A percentile compares a stretch with the other conserved stretches of the same genome.
Conservation (phyloP, 2,329 filamentous ascomycete species). For the Colletotrichum zoysiae region DNA sequence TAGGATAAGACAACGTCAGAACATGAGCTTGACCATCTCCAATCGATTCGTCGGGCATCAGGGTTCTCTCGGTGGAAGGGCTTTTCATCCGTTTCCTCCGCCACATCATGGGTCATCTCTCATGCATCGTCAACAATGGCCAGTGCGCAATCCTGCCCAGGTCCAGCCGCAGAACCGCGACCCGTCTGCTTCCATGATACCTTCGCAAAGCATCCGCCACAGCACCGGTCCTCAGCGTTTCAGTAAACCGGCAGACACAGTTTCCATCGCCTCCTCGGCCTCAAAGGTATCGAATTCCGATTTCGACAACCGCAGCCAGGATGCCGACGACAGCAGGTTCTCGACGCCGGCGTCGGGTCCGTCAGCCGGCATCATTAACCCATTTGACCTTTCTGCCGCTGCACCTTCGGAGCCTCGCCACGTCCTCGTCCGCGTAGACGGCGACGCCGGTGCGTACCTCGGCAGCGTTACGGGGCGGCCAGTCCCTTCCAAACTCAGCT, state of each 20-base stretch:
- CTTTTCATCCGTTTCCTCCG: constrained; percentile 32
- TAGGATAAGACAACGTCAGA: constrained; percentile 10
- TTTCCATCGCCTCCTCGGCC: constrained; percentile 1
- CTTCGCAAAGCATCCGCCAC: constrained; percentile 19
- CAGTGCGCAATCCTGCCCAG: constrained; percentile 28
- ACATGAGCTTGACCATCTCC: constrained; percentile 40
- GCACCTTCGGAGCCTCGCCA: constrained; percentile 31
- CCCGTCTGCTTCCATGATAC: constrained; percentile 17
- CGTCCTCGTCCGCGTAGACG: constrained; percentile 37
- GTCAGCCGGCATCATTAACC: constrained; percentile 24
- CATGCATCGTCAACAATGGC: constrained; percentile 40
- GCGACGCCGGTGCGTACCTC: constrained; percentile 29
- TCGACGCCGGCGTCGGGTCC: constrained; percentile 15
- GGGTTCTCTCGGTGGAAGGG: constrained; percentile 33
- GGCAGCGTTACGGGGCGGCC: constrained; percentile 19
- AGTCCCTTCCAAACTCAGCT: background rate
- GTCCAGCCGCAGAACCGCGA: constrained; percentile 28
- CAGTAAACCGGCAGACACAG: constrained; percentile 1
- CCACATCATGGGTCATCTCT: constrained; percentile 35
- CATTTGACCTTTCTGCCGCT: constrained; percentile 32
- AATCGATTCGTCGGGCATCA: constrained; percentile 36
- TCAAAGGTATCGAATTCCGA: background rate
- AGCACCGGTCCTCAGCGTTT: constrained; percentile 4
- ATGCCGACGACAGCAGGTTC: constrained; percentile 12
- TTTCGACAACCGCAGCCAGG: constrained; percentile 3